A percentile compares a stretch with the other conserved stretches of the same genome.
phyloP scores from a whole-genome alignment of 1,284 basidiomycete genomes.

The Kwoniella shivajii region DNA sequence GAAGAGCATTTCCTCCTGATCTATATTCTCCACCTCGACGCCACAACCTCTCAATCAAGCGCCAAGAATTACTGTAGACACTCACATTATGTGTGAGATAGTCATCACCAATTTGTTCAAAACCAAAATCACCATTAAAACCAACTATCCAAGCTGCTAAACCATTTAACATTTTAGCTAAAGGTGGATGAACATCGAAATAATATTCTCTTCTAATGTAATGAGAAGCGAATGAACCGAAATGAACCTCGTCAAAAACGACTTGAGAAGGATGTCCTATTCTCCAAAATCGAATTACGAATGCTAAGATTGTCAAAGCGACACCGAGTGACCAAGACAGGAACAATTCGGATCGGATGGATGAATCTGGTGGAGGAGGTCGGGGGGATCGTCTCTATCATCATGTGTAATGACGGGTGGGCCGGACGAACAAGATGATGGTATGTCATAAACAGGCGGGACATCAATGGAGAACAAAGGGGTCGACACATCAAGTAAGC shows the following conservation, averaged over 20 bases:
- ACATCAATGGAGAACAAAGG: neutral
- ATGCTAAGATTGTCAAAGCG: conserved; percentile 69
- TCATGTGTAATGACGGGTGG: too few species aligned
- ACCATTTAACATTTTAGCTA: conserved; percentile 90
- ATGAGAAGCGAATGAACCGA: conserved; percentile 84
- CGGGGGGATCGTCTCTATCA: conserved; percentile 23
- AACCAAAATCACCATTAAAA: conserved; percentile 90
- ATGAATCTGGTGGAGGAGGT: conserved; percentile 12
- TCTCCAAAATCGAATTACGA: conserved; percentile 85
- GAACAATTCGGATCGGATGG: conserved; percentile 34
- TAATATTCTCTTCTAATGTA: conserved; percentile 92
- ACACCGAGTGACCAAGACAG: conserved; percentile 36
- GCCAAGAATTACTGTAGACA: conserved; percentile 1
- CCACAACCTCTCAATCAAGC: too few species aligned
- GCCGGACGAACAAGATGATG: too few species aligned
- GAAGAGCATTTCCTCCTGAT: too few species aligned
- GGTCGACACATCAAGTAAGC: neutral
- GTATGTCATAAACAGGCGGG: neutral
- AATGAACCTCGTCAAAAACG: conserved; percentile 97
- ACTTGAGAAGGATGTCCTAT: conserved; percentile 92
- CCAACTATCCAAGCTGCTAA: conserved; percentile 95
- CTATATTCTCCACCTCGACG: too few species aligned
- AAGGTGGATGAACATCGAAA: conserved; percentile 98
- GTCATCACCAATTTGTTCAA: conserved; percentile 93
- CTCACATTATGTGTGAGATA: conserved; percentile 58